These are phyloP conservation scores for Sclerotinia trifoliorum DNA, from an alignment of 2,329 filamentous ascomycete species.

Conservation along the genomic window DNA sequence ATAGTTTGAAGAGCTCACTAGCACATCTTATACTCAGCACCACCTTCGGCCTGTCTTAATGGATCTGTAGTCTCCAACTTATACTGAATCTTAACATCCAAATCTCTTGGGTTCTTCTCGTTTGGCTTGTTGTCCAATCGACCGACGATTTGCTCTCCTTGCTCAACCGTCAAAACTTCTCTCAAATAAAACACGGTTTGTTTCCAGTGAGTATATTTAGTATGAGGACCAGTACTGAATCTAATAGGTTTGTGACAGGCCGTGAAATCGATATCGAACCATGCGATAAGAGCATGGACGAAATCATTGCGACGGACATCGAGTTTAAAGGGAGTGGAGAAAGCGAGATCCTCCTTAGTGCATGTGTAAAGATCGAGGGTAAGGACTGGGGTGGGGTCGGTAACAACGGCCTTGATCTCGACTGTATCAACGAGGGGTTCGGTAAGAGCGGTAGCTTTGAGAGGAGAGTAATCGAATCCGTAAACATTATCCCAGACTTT, in stretches of 20 bases:
- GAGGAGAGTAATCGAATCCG: slow-evolving; percentile 92
- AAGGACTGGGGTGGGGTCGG: slow-evolving; percentile 80
- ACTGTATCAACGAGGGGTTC: slow-evolving; percentile 98
- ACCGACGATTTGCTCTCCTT: slow-evolving; percentile 76
- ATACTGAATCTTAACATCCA: slow-evolving; percentile 88
- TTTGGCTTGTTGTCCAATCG: slow-evolving; percentile 82
- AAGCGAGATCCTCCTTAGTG: slow-evolving; percentile 78
- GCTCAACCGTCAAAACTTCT: slow-evolving; percentile 87
- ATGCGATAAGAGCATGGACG: slow-evolving; percentile 91
- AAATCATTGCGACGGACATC: slow-evolving; percentile 84
- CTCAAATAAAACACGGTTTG: slow-evolving; percentile 98
- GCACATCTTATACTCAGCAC: slow-evolving; percentile 79
- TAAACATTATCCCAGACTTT: slow-evolving; percentile 99
- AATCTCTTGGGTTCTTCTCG: slow-evolving; percentile 87
- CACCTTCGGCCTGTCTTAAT: slow-evolving; percentile 65
- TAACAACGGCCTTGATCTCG: slow-evolving; percentile 94
- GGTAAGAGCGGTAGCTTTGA: slow-evolving; percentile 89
- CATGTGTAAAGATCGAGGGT: slow-evolving; percentile 93
- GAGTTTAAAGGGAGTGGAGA: slow-evolving; percentile 75
- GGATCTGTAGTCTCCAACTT: slow-evolving; percentile 73
- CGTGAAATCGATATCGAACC: slow-evolving; percentile 99
- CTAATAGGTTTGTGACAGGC: slow-evolving; percentile 97
- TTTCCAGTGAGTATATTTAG: slow-evolving; percentile 99
- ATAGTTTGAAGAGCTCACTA: slow-evolving; percentile 41
- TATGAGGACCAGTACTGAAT: slow-evolving; percentile 96